Conservation (phyloP, 805 yeast species). For the Candida palmyrensis region DNA sequence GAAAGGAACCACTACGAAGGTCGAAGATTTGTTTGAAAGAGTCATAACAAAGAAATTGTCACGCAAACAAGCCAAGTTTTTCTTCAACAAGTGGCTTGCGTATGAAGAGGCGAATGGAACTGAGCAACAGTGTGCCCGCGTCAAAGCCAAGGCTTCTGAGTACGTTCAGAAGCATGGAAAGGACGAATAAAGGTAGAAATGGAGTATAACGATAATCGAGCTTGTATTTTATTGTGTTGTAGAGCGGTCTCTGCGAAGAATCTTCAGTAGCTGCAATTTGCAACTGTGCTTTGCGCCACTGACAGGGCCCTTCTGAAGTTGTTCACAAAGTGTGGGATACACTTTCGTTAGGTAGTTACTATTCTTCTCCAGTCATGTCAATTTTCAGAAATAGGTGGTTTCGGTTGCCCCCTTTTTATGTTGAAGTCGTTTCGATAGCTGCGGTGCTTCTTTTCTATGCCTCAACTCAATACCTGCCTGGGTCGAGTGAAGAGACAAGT, state of each 20-base stretch:
- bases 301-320: background rate
- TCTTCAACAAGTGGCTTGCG: conserved; percentile 87
- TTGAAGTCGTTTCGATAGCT: too few species aligned
- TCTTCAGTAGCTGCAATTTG: background rate
- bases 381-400: background rate
- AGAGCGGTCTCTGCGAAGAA: conserved; percentile 9
- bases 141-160: conserved; percentile 86
- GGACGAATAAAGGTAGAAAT: conserved; percentile 6
- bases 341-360: too few species aligned
- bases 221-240: conserved; percentile 2
- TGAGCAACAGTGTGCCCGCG: conserved; percentile 69
- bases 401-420: too few species aligned
- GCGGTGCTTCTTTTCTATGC: too few species aligned
- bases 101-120: conserved; percentile 71
- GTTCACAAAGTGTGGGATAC: too few species aligned
- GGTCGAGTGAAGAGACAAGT: too few species aligned
- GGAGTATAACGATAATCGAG: too few species aligned
- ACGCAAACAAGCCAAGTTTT: conserved; percentile 88
- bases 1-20: conserved; percentile 56
- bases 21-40: conserved; percentile 80
- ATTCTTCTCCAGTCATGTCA: background rate
- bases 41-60: conserved; percentile 62
- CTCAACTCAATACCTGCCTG: too few species aligned
- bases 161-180: conserved; percentile 41
- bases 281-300: background rate